Evolutionary conservation across 2,329 filamentous ascomycete species (phyloP), one percentile per base, ranked within the genome.

Genomic region (Claviceps arundinis): DNA sequence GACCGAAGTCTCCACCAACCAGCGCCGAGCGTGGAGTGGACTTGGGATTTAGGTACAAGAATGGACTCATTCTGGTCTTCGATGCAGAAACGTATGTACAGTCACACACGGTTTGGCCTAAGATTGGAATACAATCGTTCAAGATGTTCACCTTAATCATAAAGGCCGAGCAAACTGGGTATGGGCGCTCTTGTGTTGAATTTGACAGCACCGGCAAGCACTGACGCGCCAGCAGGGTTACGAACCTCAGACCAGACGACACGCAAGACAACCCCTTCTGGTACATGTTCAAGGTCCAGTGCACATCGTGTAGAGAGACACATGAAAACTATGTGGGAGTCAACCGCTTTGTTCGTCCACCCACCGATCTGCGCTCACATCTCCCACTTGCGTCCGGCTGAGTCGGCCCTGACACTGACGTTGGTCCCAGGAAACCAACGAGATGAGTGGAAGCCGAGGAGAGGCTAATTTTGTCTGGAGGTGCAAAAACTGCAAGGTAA

Each of bases 401-500:
- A 48, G 6, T 26, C 44, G 2, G 37, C 22, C 14, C 37, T 40
- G 41, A 24, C 24, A 11, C n/a, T 55, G 56, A 50, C 63, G 51
- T 17, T 37, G 16, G 41, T 4, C 1, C 3, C 56, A 95, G 89
- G 91, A 97, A 65, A 78, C 75, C 62, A 90, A 94, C 64, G 89
- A 96, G 58, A 82, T 96, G 67, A 93, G 88, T 57, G 90, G 90
- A 38, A 96, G 90, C 67, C 81, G 89, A 62, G 93, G 93, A 58
- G 90, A 97, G 69, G 93, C 93, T 55, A 97, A 97, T 69, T 98
- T 98, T 69, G 93, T 98, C n/a, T 98, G 93, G 91, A 90, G 83
- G 68, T 98, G 93, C 78, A 95, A 94, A 70, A 91, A 93, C 65
- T 98, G 93, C 82, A 94, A 93, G 80, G 89, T 93, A 59, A 6